Evolutionary conservation across 2,329 filamentous ascomycete genomes (phyloP).

Genomic region (Aspergillus carbonarius): DNA sequence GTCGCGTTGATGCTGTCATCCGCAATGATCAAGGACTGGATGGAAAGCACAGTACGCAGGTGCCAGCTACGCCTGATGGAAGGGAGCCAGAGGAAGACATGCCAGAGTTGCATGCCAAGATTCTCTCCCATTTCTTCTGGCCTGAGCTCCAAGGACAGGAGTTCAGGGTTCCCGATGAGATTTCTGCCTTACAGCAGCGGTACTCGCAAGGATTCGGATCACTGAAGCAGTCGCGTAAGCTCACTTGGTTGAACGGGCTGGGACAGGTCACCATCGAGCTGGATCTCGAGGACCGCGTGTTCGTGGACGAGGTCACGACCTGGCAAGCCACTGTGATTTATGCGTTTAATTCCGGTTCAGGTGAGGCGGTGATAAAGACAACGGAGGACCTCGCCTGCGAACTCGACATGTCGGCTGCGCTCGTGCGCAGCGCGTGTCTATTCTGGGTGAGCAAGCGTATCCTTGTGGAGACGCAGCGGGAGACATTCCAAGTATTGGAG

Average conservation of each 20-base stretch:
- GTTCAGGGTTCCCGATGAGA: slow-evolving; percentile 47
- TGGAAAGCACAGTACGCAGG: slow-evolving; percentile 24
- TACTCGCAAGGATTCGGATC: slow-evolving; percentile 76
- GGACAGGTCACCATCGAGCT: slow-evolving; percentile 79
- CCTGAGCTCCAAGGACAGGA: slow-evolving; percentile 66
- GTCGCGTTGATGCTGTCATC: slow-evolving; percentile 68
- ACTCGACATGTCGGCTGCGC: slow-evolving; percentile 56
- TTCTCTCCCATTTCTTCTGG: slow-evolving; percentile 93
- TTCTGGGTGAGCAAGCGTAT: slow-evolving; percentile 65
- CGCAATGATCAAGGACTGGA: slow-evolving; percentile 51
- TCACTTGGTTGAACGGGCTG: slow-evolving; percentile 83
- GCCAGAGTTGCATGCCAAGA: slow-evolving; percentile 70
- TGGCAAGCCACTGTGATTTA: slow-evolving; percentile 88
- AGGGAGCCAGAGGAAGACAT: slow-evolving; percentile 23
- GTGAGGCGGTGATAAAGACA: slow-evolving; percentile 40
- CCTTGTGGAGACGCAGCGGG: slow-evolving; percentile 46
- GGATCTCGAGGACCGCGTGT: slow-evolving; percentile 74
- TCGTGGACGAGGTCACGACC: slow-evolving; percentile 70
- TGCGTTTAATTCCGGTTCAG: slow-evolving; percentile 63
- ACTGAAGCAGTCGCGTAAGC: slow-evolving; percentile 78
- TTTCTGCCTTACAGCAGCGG: slow-evolving; percentile 59
- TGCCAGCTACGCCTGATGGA: slow-evolving; percentile 24
- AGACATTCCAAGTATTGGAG: slow-evolving; percentile 60
- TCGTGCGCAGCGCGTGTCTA: slow-evolving; percentile 59
- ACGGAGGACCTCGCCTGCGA: slow-evolving; percentile 47